Percentiles rank a stretch among this genome's conserved stretches.
These are phyloP conservation scores for Zoysia japonica DNA, from an alignment of 176 grass and related monocot genomes.

Conservation along the genomic window DNA sequence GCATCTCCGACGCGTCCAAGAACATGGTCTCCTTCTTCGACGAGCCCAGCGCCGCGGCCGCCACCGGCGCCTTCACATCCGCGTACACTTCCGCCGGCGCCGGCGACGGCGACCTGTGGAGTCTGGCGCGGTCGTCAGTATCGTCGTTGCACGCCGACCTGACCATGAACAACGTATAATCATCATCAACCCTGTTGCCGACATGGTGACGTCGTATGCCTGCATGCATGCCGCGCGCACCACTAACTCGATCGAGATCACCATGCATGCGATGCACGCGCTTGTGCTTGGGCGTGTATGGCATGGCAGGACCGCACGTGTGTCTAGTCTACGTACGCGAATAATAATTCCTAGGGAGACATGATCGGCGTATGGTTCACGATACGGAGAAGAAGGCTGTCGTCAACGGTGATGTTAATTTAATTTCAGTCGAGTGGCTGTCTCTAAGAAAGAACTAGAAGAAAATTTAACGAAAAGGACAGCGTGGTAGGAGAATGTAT, in stretches of 20 bases:
- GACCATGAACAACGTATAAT: conserved; percentile 50
- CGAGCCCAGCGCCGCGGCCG: conserved; percentile 6
- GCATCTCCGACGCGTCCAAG: conserved; percentile 47
- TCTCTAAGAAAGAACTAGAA: conserved; percentile 6
- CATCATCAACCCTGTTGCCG: neutral
- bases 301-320: conserved; percentile 33
- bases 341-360: conserved; percentile 51
- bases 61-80: no score
- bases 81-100: neutral
- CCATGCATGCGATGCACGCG: neutral
- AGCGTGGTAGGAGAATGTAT: conserved; percentile 32
- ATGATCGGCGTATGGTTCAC: conserved; percentile 10
- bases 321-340: neutral
- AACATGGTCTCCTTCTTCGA: conserved; percentile 45
- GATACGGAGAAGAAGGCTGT: neutral
- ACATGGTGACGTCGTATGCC: conserved; percentile 13
- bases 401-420: neutral
- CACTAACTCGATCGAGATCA: conserved; percentile 17
- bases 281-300: neutral
- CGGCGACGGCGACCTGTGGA: conserved; percentile 83
- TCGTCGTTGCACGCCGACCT: conserved; percentile 57
- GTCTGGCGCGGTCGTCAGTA: conserved; percentile 45
- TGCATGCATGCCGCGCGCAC: neutral
- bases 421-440: conserved; percentile 9
- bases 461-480: neutral